Evolutionary conservation across 345 rosid species (phyloP).

Genomic region (Nephelium lappaceum): DNA sequence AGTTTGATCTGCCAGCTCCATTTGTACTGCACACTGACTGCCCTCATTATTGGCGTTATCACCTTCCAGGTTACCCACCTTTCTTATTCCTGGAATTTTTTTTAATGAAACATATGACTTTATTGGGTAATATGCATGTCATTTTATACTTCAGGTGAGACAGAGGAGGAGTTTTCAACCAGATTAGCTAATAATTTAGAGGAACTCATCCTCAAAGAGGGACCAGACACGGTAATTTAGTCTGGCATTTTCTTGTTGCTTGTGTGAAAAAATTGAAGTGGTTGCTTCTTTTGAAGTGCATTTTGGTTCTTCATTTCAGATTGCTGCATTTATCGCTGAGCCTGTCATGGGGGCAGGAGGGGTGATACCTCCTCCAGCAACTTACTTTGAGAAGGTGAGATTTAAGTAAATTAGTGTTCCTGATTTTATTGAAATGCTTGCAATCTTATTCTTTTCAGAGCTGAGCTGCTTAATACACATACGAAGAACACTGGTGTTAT

Average conservation of each 20-base stretch:
- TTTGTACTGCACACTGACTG: conserved; percentile 93
- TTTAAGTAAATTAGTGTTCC: not conserved
- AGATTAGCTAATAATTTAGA: conserved; percentile 89
- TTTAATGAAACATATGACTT: not conserved
- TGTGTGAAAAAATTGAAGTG: conserved; percentile 1
- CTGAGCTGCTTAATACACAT: not conserved
- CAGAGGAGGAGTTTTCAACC: conserved; percentile 92
- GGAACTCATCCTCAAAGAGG: conserved; percentile 87
- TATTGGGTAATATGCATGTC: conserved; percentile 9
- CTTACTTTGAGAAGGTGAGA: conserved; percentile 90
- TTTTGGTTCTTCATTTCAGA: conserved; percentile 43
- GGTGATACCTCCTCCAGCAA: conserved; percentile 92
- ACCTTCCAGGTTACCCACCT: conserved; percentile 69
- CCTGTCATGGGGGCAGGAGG: conserved; percentile 99
- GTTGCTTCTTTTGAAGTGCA: conserved; percentile 16
- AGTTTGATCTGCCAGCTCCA: conserved; percentile 95
- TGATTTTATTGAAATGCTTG: not conserved
- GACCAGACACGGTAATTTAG: conserved; percentile 83
- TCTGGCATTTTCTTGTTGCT: conserved; percentile 7
- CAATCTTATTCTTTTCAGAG: conserved; percentile 4
- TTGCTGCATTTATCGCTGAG: conserved; percentile 96
- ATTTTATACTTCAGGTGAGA: conserved; percentile 65
- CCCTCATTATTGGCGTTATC: conserved; percentile 98
- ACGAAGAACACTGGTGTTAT: not conserved
- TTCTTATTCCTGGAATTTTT: conserved; percentile 7